These are phyloP conservation scores for Nemania sp. DNA, from an alignment of 2,329 filamentous ascomycete genomes.

Conservation along the genomic window DNA sequence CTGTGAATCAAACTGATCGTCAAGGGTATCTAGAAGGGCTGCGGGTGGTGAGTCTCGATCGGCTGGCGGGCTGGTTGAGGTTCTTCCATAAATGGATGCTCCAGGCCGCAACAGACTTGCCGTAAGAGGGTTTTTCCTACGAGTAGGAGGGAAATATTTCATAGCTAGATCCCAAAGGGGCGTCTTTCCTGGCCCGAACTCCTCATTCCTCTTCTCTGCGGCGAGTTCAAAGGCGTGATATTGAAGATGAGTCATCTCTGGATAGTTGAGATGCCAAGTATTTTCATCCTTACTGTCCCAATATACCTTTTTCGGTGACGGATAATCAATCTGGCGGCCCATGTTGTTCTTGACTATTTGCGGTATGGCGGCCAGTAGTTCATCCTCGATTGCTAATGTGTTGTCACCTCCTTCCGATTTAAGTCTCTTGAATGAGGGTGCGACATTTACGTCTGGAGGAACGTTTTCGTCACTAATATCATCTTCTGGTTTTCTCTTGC, in stretches of 20 bases:
- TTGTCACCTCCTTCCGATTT: conserved; percentile 53
- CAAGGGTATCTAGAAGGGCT: conserved; percentile 28
- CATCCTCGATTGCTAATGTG: conserved; percentile 47
- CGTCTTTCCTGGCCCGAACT: conserved; percentile 56
- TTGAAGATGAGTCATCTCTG: conserved; percentile 65
- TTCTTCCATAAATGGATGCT: conserved; percentile 31
- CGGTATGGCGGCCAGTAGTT: conserved; percentile 53
- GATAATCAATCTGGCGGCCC: conserved; percentile 60
- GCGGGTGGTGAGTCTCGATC: conserved; percentile 35
- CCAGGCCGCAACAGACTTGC: conserved; percentile 25
- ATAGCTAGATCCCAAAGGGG: conserved; percentile 60
- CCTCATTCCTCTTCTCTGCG: conserved; percentile 53
- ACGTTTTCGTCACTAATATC: conserved; percentile 59
- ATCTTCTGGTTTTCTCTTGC: conserved; percentile 58
- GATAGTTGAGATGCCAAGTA: conserved; percentile 65
- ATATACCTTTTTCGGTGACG: conserved; percentile 59
- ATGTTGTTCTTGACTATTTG: conserved; percentile 53
- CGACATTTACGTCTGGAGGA: conserved; percentile 35
- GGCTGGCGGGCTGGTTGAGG: conserved; percentile 10
- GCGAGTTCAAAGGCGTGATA: conserved; percentile 58
- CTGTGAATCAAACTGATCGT: conserved; percentile 37
- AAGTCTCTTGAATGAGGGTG: conserved; percentile 59
- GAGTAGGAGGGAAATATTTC: conserved; percentile 55
- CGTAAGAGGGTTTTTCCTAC: conserved; percentile 24
- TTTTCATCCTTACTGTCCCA: conserved; percentile 58